Percentiles rank a stretch among this genome's conserved stretches.
Evolutionary conservation across 2,329 filamentous ascomycete genomes (phyloP).

Genomic region (Colletotrichum gigasporum): DNA sequence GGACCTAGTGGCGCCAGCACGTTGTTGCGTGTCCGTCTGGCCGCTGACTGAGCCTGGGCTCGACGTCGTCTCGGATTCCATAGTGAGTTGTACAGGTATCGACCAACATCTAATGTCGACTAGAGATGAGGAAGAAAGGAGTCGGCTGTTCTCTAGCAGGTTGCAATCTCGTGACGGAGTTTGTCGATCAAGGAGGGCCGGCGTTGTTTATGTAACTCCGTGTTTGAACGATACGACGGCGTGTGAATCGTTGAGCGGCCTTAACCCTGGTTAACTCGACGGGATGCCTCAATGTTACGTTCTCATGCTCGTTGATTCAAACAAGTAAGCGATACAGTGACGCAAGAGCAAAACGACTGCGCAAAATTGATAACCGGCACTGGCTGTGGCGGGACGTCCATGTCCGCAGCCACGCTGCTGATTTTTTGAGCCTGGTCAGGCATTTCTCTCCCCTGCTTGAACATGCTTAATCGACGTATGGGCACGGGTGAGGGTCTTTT

Average conservation of each 20-base stretch:
- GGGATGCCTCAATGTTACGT: constrained; percentile 22
- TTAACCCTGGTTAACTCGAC: not conserved
- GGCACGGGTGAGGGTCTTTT: not conserved
- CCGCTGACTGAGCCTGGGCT: constrained; percentile 16
- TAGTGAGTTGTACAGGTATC: not conserved
- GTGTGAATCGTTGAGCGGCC: not conserved
- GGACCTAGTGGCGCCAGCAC: constrained; percentile 33
- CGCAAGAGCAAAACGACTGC: not conserved
- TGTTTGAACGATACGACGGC: not conserved
- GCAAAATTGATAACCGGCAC: not conserved
- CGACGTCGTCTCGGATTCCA: constrained; percentile 6
- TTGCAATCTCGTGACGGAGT: not conserved
- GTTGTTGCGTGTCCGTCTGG: constrained; percentile 5
- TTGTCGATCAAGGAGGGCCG: not conserved
- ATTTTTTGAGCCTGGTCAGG: not conserved
- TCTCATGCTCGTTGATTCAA: not conserved
- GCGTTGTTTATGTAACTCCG: constrained; percentile 28
- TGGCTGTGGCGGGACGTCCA: not conserved
- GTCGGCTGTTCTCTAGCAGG: not conserved
- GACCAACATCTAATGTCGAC: not conserved
- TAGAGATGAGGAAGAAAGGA: not conserved
- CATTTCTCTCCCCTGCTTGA: not conserved
- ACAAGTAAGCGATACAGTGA: not conserved
- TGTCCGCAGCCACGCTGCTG: constrained; percentile 10
- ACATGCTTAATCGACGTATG: not conserved